A percentile compares a stretch with the other conserved stretches of the same genome.
phyloP scores from a whole-genome alignment of 1,284 basidiomycete species.

The Rhodotorula sp. region DNA sequence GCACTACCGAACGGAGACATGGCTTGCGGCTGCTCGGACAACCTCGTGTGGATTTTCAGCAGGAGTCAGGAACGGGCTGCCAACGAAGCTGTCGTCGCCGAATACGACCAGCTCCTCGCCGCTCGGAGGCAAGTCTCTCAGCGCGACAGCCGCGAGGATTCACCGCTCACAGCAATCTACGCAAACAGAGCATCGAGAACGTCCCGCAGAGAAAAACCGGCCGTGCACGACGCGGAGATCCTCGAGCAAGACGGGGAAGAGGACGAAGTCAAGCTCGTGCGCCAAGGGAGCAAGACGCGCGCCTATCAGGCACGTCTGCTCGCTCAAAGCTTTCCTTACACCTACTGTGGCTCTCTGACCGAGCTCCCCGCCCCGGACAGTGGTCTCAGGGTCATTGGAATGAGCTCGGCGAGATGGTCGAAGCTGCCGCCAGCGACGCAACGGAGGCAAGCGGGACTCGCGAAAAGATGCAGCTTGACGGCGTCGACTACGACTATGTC shows the following conservation, averaged over 20 bases:
- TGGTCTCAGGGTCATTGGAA: conserved; percentile 71
- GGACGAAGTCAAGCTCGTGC: conserved; percentile 88
- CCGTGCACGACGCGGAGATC: neutral
- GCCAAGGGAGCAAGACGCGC: conserved; percentile 63
- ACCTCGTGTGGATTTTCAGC: conserved; percentile 82
- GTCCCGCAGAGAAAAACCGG: neutral
- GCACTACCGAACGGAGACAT: conserved; percentile 83
- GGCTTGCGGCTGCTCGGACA: conserved; percentile 84
- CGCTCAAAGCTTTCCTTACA: neutral
- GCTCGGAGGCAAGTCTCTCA: neutral
- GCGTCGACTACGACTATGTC: conserved; percentile 95
- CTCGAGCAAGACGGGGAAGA: conserved; percentile 63
- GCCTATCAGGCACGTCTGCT: conserved; percentile 68
- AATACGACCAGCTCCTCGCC: conserved; percentile 32
- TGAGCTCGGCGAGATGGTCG: conserved; percentile 92
- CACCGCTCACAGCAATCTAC: too few relatives aligned
- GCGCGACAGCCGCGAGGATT: too few relatives aligned
- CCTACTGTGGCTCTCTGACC: neutral
- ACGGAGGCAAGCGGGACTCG: neutral
- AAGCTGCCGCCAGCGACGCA: conserved; percentile 57
- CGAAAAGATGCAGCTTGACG: conserved; percentile 53
- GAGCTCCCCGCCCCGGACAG: conserved; percentile 58
- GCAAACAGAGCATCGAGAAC: neutral
- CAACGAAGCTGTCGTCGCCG: conserved; percentile 55
- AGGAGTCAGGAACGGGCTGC: conserved; percentile 69